phyloP scores from a whole-genome alignment of 176 grass and related monocot genomes.

The Bromus sterilis region DNA sequence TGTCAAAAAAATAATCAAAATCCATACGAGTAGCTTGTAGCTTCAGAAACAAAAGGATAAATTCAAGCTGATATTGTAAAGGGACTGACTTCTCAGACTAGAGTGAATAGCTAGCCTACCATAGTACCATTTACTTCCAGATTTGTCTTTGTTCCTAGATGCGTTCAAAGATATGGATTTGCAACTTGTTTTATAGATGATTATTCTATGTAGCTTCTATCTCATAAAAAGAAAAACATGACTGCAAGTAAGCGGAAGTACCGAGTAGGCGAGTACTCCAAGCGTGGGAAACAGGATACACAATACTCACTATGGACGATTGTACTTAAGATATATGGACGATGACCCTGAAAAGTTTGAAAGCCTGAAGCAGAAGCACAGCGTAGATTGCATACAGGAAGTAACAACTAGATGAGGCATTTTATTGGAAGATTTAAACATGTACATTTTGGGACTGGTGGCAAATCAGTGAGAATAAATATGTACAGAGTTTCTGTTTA shows the following conservation, averaged over 20 bases:
- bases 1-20: too few species aligned
- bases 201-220: background rate
- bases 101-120: background rate
- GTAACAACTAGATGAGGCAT: conserved; percentile 14
- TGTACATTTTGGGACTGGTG: conserved; percentile 51
- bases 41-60: background rate
- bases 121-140: background rate
- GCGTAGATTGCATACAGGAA: background rate
- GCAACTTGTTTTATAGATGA: background rate
- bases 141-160: background rate
- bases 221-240: too few species aligned
- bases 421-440: conserved; percentile 47
- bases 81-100: background rate
- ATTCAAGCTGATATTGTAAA: background rate
- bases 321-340: background rate
- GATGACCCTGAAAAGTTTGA: background rate
- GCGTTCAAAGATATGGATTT: too few species aligned
- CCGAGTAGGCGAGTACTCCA: background rate
- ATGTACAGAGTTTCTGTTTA: conserved; percentile 42
- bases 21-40: too few species aligned
- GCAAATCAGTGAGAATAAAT: conserved; percentile 33
- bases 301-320: background rate
- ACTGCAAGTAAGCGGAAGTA: background rate
- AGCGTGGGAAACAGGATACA: background rate
- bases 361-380: background rate